A percentile compares a stretch with the other conserved stretches of the same genome.
Evolutionary conservation across 441 rosid genomes (phyloP).

Genomic region (Corymbia citriodora): DNA sequence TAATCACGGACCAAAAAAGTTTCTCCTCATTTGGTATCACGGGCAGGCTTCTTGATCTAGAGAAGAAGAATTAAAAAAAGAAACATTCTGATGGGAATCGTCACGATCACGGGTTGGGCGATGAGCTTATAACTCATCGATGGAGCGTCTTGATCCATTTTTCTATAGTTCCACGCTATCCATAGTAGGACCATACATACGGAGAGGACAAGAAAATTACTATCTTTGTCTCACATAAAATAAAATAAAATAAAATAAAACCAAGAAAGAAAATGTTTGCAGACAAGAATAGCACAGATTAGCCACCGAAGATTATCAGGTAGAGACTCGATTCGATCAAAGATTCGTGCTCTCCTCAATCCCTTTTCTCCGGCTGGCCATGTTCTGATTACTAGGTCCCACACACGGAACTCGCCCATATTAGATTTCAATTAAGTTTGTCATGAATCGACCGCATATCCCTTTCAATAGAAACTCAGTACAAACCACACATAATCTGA

Average conservation of each 20-base stretch:
- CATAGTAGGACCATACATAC: background rate
- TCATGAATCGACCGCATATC: too few species aligned
- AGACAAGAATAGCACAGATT: background rate
- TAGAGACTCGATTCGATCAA: background rate
- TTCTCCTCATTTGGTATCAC: background rate
- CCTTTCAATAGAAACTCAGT: too few species aligned
- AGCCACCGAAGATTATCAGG: background rate
- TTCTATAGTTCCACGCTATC: background rate
- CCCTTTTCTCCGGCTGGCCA: background rate
- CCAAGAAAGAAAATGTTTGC: background rate
- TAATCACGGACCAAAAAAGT: background rate
- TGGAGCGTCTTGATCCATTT: background rate
- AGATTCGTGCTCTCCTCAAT: background rate
- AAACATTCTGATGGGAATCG: background rate
- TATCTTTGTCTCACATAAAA: background rate
- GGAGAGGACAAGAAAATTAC: background rate
- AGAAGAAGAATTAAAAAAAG: background rate
- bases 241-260: background rate
- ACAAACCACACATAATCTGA: background rate
- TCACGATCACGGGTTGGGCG: background rate
- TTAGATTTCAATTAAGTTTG: background rate
- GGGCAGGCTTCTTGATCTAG: background rate
- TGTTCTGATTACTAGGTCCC: background rate
- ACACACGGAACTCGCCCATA: accelerated
- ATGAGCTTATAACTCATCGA: background rate